Evolutionary conservation across 2,329 filamentous ascomycete species (phyloP).

Genomic region (Magnaporthales sp.): DNA sequence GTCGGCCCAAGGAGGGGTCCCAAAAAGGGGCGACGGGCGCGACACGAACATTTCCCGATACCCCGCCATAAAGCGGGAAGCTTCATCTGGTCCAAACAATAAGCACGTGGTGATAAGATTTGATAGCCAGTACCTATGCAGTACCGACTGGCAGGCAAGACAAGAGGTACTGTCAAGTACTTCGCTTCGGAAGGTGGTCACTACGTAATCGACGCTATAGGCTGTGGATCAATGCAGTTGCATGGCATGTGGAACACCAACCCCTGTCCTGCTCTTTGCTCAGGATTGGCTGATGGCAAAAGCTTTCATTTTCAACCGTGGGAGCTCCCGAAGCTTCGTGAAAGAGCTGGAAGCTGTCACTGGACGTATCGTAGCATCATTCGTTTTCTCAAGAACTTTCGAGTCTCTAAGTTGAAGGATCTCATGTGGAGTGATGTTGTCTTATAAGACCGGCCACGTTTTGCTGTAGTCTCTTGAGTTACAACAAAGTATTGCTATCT

Average conservation of each 20-base stretch:
- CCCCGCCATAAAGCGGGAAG: not conserved
- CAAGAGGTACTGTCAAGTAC: too few relatives aligned
- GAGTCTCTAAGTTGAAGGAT: not conserved
- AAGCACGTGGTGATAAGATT: not conserved
- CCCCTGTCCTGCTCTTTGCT: not conserved
- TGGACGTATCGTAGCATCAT: not conserved
- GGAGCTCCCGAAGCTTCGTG: constrained; percentile 1
- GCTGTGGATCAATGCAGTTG: not conserved
- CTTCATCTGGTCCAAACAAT: not conserved
- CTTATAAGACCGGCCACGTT: not conserved
- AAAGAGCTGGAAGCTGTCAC: not conserved
- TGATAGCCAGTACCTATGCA: not conserved
- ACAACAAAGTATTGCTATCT: not conserved
- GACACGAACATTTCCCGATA: not conserved
- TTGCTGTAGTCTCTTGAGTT: not conserved
- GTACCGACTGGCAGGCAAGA: not conserved
- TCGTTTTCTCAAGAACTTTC: not conserved
- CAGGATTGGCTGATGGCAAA: not conserved
- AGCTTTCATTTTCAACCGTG: not conserved
- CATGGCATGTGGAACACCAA: not conserved
- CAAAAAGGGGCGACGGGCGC: not conserved
- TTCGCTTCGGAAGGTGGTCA: too few relatives aligned
- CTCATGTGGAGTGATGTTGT: not conserved
- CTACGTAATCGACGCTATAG: too few relatives aligned
- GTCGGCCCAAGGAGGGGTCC: not conserved